Base-by-base conservation (phyloP, 1,284 basidiomycete species). In the Ganoderma lingzhi region DNA sequence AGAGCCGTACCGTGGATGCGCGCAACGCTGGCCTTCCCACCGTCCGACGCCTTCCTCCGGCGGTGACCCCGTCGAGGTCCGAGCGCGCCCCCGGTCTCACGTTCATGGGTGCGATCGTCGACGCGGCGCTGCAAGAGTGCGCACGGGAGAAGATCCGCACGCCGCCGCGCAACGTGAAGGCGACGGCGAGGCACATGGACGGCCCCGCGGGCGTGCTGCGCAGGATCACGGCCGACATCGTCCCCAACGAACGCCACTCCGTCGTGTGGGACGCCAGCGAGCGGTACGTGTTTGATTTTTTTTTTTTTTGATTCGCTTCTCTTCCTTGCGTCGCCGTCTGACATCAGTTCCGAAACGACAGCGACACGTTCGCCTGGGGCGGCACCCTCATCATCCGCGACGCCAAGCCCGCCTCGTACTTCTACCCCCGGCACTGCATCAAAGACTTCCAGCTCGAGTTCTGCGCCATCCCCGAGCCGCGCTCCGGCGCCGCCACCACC, bases 351-450 rank as follows among this genome's bases (percentile, higher is more conserved):
- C 44, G 35, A 12, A n/a, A 0, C 6, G 37, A 3, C 35, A 76
- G 74, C 1, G 69, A 71, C 42, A 63, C 64, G 0, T 76, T 71
- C 48, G 70, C 71, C 4, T 74, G 73, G 70, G 62, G 67, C 5
- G 73, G 71, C 32, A 66, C 69, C 15, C 66, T 76, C n/a, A 62
- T 67, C 48, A 32, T 76, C 6, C 67, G 44, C 39, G 73, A 76
- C 67, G 12, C 56, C 3, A 71, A 74, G 67, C 66, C 71, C 28
- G 58, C 67, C 12, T 64, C 66, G 3, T 69, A 60, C 60, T 67
- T 66, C 51, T 64, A 63, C 30, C 71, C 71, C 5, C 69, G 68
- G 6, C 66, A 68, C 62, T 64, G 63, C 65, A 66, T 74, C 62
- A 65, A 69, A 8, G 61, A 66, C 53, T 3, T 73, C 45, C 60